These are phyloP conservation scores for Fragaria vesca DNA, from an alignment of 306 rosid species.

Conservation along the genomic window DNA sequence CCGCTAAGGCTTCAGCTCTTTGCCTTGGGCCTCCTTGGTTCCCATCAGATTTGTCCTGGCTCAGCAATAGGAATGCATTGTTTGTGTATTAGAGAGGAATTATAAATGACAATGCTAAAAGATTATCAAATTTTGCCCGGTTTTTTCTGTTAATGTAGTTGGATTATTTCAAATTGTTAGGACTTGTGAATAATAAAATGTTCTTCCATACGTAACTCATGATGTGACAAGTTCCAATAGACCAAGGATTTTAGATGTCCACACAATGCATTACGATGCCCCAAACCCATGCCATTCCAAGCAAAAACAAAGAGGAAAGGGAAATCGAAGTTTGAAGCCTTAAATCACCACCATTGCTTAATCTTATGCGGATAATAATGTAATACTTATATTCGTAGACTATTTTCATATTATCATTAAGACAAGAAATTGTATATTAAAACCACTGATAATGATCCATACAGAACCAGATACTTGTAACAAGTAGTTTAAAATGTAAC, in stretches of 20 bases:
- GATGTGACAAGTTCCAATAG: background rate
- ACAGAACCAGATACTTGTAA: background rate
- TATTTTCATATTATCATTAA: background rate
- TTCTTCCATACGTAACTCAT: background rate
- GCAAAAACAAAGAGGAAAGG: background rate
- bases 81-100: conserved; percentile 8
- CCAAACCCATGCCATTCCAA: background rate
- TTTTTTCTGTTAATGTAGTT: background rate
- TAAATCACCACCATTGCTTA: background rate
- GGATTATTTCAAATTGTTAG: background rate
- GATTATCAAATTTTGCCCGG: background rate
- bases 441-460: background rate
- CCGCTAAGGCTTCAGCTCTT: conserved; percentile 65
- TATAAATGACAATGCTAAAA: background rate
- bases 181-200: background rate
- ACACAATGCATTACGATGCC: background rate
- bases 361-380: background rate
- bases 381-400: background rate
- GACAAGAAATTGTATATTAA: background rate
- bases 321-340: background rate
- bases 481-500: background rate
- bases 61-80: conserved; percentile 15
- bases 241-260: background rate
- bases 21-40: conserved; percentile 60
- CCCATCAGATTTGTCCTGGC: conserved; percentile 54